Conservation (phyloP, 192 early-diverging fungal genomes). For the Coemansia sp. region DNA sequence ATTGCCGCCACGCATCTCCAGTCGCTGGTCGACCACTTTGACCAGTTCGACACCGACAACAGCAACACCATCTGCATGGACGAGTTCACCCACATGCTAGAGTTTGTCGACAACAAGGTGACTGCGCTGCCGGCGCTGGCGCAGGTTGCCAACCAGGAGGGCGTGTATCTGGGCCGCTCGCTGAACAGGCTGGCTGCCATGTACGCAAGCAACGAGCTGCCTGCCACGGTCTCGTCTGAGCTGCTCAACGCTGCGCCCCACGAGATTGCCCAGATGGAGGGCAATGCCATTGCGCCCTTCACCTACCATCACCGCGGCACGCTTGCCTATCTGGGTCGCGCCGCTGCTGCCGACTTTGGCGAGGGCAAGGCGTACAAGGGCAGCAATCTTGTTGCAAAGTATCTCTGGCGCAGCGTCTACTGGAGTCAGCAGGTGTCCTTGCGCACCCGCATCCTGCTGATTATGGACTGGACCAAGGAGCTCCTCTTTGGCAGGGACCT, state of each 20-base stretch:
- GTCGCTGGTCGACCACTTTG: slow-evolving; percentile 39
- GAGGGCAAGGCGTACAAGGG: slow-evolving; percentile 42
- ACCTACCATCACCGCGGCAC: slow-evolving; percentile 67
- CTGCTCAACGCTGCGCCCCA: not conserved
- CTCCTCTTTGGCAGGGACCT: slow-evolving; percentile 88
- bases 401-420: slow-evolving; percentile 55
- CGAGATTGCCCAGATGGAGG: slow-evolving; percentile 13
- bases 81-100: slow-evolving; percentile 49
- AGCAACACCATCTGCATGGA: slow-evolving; percentile 29
- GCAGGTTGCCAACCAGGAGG: slow-evolving; percentile 89
- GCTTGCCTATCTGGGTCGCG: slow-evolving; percentile 67
- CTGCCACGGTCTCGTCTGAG: not conserved
- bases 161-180: slow-evolving; percentile 73
- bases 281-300: slow-evolving; percentile 58
- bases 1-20: slow-evolving; percentile 40
- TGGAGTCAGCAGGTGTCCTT: slow-evolving; percentile 63
- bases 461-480: slow-evolving; percentile 91
- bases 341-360: slow-evolving; percentile 55
- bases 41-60: slow-evolving; percentile 36
- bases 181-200: slow-evolving; percentile 53
- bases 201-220: slow-evolving; percentile 1
- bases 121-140: slow-evolving; percentile 81
- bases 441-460: slow-evolving; percentile 77
- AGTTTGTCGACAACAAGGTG: slow-evolving; percentile 56
- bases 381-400: slow-evolving; percentile 53